These are phyloP conservation scores for Letharia columbiana DNA, from an alignment of 495 filamentous ascomycete genomes.

Conservation along the genomic window DNA sequence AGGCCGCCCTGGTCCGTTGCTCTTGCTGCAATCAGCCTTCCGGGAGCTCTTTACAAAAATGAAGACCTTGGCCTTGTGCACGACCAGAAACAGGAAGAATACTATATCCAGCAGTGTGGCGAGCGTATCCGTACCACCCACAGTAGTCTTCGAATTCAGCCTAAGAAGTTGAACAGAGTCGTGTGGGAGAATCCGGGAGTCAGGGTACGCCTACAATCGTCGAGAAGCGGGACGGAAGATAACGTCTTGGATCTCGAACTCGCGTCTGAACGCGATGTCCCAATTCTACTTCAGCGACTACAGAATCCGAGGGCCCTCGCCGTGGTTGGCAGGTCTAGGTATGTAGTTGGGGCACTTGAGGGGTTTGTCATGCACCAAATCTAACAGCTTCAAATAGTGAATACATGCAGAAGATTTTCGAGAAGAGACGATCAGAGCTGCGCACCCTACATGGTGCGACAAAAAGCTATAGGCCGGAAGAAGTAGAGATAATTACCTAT, in stretches of 20 bases:
- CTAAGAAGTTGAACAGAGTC: conserved; percentile 21
- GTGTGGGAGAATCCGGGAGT: conserved; percentile 26
- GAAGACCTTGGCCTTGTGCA: conserved; percentile 14
- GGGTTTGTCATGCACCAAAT: background rate
- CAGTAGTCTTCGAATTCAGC: conserved; percentile 15
- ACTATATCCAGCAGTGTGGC: conserved; percentile 12
- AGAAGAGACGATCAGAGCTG: conserved; percentile 16
- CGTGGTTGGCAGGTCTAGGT: background rate
- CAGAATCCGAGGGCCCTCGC: background rate
- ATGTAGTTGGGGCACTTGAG: background rate
- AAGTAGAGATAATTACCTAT: background rate
- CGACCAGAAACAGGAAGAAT: conserved; percentile 4
- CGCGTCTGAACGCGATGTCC: conserved; percentile 21
- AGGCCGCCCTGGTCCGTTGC: conserved; percentile 11
- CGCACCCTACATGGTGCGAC: background rate
- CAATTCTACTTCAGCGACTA: conserved; percentile 17
- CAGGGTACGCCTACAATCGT: conserved; percentile 34
- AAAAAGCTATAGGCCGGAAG: background rate
- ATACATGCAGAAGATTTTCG: conserved; percentile 35
- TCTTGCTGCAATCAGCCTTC: conserved; percentile 10
- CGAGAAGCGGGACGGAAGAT: conserved; percentile 23
- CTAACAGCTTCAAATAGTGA: conserved; percentile 23
- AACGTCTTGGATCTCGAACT: conserved; percentile 36
- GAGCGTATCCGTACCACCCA: background rate
- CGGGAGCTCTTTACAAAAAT: background rate